These are phyloP conservation scores for Lagenaria siceraria DNA, from an alignment of 306 rosid species.

Conservation along the genomic window DNA sequence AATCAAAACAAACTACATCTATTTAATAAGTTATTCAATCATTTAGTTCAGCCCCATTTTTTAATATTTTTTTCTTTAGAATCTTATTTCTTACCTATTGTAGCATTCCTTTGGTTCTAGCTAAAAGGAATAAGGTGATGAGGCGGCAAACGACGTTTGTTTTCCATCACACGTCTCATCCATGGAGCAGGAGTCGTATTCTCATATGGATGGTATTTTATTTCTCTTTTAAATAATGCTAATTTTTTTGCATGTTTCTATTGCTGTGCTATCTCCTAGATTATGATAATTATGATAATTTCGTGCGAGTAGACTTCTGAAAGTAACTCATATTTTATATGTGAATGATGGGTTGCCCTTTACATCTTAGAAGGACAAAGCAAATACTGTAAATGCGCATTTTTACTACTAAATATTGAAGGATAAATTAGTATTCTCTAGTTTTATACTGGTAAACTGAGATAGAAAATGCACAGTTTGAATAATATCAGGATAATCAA, in stretches of 20 bases:
- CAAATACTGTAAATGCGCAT: background rate
- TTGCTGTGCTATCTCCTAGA: background rate
- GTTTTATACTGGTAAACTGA: background rate
- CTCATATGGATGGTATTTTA: constrained; percentile 80
- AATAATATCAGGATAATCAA: background rate
- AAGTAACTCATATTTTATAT: background rate
- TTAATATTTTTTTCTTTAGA: background rate
- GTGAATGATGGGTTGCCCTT: background rate
- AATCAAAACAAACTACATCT: no score
- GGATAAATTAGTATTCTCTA: background rate
- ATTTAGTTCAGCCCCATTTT: background rate
- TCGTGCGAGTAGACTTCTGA: background rate
- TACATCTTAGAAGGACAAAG: background rate
- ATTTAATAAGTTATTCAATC: background rate
- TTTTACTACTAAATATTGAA: background rate
- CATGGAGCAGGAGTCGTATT: constrained; percentile 88
- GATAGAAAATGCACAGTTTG: background rate
- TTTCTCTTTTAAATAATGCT: background rate
- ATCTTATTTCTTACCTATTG: background rate
- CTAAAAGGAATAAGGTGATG: constrained; percentile 63
- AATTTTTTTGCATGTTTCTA: background rate
- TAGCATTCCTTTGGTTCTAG: constrained; percentile 20
- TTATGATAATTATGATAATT: background rate
- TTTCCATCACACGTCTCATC: constrained; percentile 89
- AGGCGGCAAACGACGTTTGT: constrained; percentile 83